phyloP scores from a whole-genome alignment of 257 asterid species.

The Gynochthodes officinalis region DNA sequence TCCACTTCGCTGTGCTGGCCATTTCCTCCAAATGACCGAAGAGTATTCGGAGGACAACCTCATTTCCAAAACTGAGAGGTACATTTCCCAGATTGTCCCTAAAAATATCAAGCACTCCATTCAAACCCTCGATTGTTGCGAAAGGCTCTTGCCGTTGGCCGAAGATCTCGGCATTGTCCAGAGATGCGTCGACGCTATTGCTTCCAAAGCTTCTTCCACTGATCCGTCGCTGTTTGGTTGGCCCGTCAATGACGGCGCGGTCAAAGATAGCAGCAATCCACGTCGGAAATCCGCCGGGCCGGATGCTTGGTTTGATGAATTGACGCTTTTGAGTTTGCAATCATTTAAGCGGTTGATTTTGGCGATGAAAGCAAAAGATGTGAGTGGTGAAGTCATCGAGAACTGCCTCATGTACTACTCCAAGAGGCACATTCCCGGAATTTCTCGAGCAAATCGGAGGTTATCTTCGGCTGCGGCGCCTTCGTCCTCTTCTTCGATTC shows the following conservation, averaged over 20 bases:
- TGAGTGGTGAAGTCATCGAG: slow-evolving; percentile 72
- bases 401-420: slow-evolving; percentile 78
- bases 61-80: slow-evolving; percentile 68
- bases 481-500: slow-evolving; percentile 35
- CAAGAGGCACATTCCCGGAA: slow-evolving; percentile 73
- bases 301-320: slow-evolving; percentile 78
- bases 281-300: slow-evolving; percentile 32
- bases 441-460: slow-evolving; percentile 63
- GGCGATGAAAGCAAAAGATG: slow-evolving; percentile 58
- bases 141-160: slow-evolving; percentile 54
- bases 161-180: slow-evolving; percentile 64
- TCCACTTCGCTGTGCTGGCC: slow-evolving; percentile 85
- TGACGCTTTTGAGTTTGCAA: slow-evolving; percentile 49
- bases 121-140: slow-evolving; percentile 54
- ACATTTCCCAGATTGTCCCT: slow-evolving; percentile 48
- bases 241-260: slow-evolving; percentile 63
- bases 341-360: slow-evolving; percentile 60
- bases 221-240: slow-evolving; percentile 92
- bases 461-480: slow-evolving; percentile 30
- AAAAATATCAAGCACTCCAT: slow-evolving; percentile 51
- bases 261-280: slow-evolving; percentile 4
- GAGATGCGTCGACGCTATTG: slow-evolving; percentile 71
- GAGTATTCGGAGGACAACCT: slow-evolving; percentile 81
- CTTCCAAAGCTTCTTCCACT: slow-evolving; percentile 53
- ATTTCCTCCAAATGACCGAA: slow-evolving; percentile 80